Percentiles rank a stretch among this genome's conserved stretches.
These are phyloP conservation scores for Pseudocercospora fijiensis DNA, from an alignment of 2,329 filamentous ascomycete species.

Conservation along the genomic window DNA sequence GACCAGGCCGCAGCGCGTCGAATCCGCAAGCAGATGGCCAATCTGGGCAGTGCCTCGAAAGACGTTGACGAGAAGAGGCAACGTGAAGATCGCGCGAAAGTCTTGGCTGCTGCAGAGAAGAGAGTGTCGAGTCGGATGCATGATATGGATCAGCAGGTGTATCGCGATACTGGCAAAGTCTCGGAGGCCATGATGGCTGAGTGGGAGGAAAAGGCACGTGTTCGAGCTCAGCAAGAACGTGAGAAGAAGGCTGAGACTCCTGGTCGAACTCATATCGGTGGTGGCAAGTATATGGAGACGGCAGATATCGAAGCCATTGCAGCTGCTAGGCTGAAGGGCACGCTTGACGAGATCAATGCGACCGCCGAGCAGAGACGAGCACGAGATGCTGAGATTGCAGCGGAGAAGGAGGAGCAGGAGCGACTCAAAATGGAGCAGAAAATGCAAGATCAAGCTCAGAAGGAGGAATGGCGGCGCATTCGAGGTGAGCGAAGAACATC, in stretches of 20 bases:
- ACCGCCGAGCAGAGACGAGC: slow-evolving; percentile 72
- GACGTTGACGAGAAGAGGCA: slow-evolving; percentile 73
- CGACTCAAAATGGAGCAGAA: slow-evolving; percentile 60
- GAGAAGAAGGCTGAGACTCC: slow-evolving; percentile 59
- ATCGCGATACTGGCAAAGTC: slow-evolving; percentile 71
- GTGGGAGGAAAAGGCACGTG: slow-evolving; percentile 76
- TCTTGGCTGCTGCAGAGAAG: slow-evolving; percentile 76
- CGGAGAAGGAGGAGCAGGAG: slow-evolving; percentile 65
- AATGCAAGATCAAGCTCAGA: slow-evolving; percentile 47
- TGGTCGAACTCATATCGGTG: slow-evolving; percentile 68
- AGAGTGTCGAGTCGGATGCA: slow-evolving; percentile 80
- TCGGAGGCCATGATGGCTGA: slow-evolving; percentile 67
- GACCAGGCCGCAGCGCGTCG: slow-evolving; percentile 69
- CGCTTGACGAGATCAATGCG: slow-evolving; percentile 79
- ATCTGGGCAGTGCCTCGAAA: slow-evolving; percentile 67
- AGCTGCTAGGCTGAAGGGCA: slow-evolving; percentile 71
- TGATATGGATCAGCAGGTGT: slow-evolving; percentile 78
- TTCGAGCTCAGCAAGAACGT: slow-evolving; percentile 65
- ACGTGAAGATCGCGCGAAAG: slow-evolving; percentile 68
- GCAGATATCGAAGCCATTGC: slow-evolving; percentile 78
- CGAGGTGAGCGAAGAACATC: slow-evolving; percentile 54
- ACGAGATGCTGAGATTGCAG: slow-evolving; percentile 60
- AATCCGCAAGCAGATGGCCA: slow-evolving; percentile 76
- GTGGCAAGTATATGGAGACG: slow-evolving; percentile 75
- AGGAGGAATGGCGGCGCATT: slow-evolving; percentile 48